Percentiles rank a stretch among this genome's conserved stretches.
Evolutionary conservation across 257 asterid species (phyloP).

Genomic region (Marsdenia floribunda): DNA sequence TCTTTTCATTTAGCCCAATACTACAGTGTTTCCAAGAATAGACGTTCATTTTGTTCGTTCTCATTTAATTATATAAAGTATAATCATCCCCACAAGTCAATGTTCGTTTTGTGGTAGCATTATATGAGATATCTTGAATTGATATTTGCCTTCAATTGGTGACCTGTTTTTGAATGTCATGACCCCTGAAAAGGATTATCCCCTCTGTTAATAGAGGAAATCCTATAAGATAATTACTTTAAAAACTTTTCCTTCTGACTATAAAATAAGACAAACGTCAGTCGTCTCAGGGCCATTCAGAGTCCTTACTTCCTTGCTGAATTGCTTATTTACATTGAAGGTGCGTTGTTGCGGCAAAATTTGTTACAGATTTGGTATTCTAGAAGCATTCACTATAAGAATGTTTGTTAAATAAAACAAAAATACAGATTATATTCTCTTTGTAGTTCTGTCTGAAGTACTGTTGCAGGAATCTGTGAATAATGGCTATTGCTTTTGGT

Average conservation of each 20-base stretch:
- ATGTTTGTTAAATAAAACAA: background rate
- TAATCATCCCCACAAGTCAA: background rate
- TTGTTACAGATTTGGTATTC: background rate
- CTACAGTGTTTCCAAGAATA: background rate
- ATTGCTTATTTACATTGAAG: background rate
- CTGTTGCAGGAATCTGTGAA: background rate
- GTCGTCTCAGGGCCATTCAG: background rate
- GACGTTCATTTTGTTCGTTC: background rate
- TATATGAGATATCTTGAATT: background rate
- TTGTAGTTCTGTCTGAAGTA: background rate
- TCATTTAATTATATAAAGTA: background rate
- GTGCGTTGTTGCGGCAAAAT: background rate
- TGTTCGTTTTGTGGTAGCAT: background rate
- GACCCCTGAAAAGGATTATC: background rate
- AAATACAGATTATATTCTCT: too few relatives aligned
- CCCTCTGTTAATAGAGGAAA: background rate
- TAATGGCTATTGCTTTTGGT: background rate
- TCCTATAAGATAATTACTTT: background rate
- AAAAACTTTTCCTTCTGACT: background rate
- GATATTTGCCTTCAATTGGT: background rate
- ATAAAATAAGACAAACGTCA: background rate
- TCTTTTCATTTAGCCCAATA: background rate
- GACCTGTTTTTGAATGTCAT: background rate
- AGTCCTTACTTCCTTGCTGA: background rate
- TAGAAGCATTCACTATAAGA: background rate